Base-by-base conservation (phyloP, 2,329 filamentous ascomycete genomes). In the Fonsecaea pedrosoi region DNA sequence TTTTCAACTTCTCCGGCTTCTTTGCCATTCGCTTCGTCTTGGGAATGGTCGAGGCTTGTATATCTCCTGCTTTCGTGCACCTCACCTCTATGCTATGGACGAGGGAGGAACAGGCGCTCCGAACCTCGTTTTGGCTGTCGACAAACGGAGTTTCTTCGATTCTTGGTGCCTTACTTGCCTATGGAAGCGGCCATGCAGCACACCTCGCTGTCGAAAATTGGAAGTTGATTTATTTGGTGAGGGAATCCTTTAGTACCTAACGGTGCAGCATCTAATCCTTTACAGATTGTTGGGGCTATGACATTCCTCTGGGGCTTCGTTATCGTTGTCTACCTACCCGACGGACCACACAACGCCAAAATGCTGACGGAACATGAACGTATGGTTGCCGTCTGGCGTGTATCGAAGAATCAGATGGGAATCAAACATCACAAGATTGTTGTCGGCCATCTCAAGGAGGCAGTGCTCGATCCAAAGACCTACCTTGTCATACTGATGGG, bases 21-120 rank as follows among this genome's bases (percentile, higher is more conserved):
- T 73, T 85, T 1, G 78, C 81, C 0, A 75, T 83, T 58, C 78
- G 83, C 25, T 80, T 85, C 54, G 75, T 83, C 2, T 77, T 84
- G 73, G 82, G 82, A 30, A 76, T 83, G 57, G 74, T 76, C 9
- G 78, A 79, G 69, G 77, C 75, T n/a, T 73, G 76, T 38, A 69
- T 72, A 32, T 65, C 63, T 8, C 71, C 71, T 4, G 62, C 67
- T 60, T 73, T 77, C 72, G 76, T 79, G 70, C 73, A 74, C 7
- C 72, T 78, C 4, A 78, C 77, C 3, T 78, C 77, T 1, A 78
- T 78, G 77, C 75, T 78, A 60, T 79, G 77, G 68, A 77, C 75
- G 30, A 74, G 77, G 48, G 74, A 75, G n/a, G 77, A 79, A 38
- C 77, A 79, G 40, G 75, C 76, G 0, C 64, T 79, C 5, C 74